phyloP scores from a whole-genome alignment of 805 yeast genomes.

The Clavispora carvajalis region DNA sequence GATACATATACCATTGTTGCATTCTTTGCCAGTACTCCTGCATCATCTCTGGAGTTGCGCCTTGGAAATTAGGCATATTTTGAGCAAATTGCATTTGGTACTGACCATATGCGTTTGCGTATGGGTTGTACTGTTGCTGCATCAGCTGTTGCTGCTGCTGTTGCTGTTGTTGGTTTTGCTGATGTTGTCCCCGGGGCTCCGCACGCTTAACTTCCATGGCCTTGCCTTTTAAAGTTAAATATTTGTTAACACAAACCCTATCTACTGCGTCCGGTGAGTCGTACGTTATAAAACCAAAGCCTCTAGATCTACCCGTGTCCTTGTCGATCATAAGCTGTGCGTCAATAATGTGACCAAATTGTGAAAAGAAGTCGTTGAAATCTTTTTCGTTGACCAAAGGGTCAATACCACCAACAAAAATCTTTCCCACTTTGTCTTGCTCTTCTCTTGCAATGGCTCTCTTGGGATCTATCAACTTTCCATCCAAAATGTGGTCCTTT shows the following conservation, averaged over 20 bases:
- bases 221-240: conserved; percentile 78
- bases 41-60: conserved; percentile 48
- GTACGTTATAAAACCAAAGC: conserved; percentile 94
- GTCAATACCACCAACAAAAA: conserved; percentile 95
- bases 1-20: conserved; percentile 62
- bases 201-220: conserved; percentile 81
- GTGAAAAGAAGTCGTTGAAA: conserved; percentile 78
- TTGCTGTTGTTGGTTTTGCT: conserved; percentile 25
- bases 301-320: conserved; percentile 94
- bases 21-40: conserved; percentile 59
- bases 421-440: conserved; percentile 94
- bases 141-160: conserved; percentile 21
- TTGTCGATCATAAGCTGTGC: conserved; percentile 97
- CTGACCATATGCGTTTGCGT: conserved; percentile 20
- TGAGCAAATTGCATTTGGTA: conserved; percentile 11
- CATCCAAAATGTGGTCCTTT: conserved; percentile 85
- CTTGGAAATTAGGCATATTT: conserved; percentile 10
- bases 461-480: conserved; percentile 95
- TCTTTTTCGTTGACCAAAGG: conserved; percentile 90
- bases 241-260: conserved; percentile 75
- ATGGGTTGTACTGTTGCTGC: conserved; percentile 27
- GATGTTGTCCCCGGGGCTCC: conserved; percentile 72
- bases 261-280: conserved; percentile 95
- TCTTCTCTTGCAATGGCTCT: conserved; percentile 97
- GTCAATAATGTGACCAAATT: conserved; percentile 87